Conservation (phyloP, 495 filamentous ascomycete genomes). For the Tuber microsphaerosporum region DNA sequence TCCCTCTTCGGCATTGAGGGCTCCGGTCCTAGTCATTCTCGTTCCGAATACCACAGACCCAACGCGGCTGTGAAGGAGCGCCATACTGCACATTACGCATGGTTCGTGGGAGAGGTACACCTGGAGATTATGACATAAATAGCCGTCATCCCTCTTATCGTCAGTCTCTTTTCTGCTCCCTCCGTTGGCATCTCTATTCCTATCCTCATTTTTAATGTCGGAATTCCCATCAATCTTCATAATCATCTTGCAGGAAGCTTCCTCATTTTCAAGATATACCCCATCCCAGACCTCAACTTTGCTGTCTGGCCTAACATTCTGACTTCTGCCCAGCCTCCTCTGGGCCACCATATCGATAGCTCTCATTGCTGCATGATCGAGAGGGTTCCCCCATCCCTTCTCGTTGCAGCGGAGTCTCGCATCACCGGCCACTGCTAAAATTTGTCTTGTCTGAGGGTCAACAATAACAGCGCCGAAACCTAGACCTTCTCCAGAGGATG, state of each 20-base stretch:
- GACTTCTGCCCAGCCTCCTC: conserved; percentile 44
- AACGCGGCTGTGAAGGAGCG: conserved; percentile 84
- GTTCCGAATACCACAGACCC: conserved; percentile 66
- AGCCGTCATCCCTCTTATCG: conserved; percentile 55
- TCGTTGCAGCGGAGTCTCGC: conserved; percentile 31
- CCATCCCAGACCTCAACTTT: conserved; percentile 34
- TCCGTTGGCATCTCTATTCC: not conserved
- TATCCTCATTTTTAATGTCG: not conserved
- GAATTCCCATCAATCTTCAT: not conserved
- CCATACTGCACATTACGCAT: conserved; percentile 95
- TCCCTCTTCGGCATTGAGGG: conserved; percentile 39
- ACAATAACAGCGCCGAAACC: conserved; percentile 76
- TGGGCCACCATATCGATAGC: conserved; percentile 81
- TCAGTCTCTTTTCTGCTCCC: conserved; percentile 12
- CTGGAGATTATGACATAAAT: conserved; percentile 85
- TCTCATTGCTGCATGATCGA: conserved; percentile 67
- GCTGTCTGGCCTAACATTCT: conserved; percentile 42
- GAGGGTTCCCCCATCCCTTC: conserved; percentile 32
- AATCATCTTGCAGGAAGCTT: not conserved
- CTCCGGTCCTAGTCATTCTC: conserved; percentile 25
- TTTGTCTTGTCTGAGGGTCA: conserved; percentile 48
- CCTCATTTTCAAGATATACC: conserved; percentile 14
- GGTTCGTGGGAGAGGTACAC: conserved; percentile 91
- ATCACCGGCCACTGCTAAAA: conserved; percentile 36
- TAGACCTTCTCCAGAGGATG: conserved; percentile 55